Conservation (phyloP, 306 rosid species). For the apple (Malus domestica) region DNA sequence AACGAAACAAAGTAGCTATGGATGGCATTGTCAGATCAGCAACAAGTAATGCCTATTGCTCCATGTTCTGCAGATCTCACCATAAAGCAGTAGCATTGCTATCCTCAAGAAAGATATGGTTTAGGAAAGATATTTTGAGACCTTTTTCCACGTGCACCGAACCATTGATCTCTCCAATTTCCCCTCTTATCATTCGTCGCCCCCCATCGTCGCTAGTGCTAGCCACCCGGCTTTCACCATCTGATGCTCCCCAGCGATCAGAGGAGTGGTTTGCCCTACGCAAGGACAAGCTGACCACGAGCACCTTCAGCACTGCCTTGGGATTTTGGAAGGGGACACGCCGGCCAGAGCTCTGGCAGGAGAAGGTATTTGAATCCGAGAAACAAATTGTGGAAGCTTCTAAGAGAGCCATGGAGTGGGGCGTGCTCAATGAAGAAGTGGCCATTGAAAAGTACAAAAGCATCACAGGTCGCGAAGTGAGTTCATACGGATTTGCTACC, state of each 20-base stretch:
- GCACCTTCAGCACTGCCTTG: constrained; percentile 89
- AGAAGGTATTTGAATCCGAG: constrained; percentile 61
- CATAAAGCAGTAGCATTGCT: constrained; percentile 26
- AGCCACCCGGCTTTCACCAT: constrained; percentile 32
- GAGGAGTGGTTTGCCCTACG: constrained; percentile 97
- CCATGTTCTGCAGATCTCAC: constrained; percentile 31
- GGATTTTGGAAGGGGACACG: constrained; percentile 93
- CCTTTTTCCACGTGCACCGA: constrained; percentile 29
- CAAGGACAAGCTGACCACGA: constrained; percentile 79
- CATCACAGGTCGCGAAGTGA: constrained; percentile 72
- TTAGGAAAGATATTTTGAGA: constrained; percentile 19
- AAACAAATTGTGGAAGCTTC: constrained; percentile 30
- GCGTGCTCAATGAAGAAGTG: constrained; percentile 64
- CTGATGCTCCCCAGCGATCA: constrained; percentile 70
- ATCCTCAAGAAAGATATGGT: constrained; percentile 17
- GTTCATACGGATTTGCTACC: constrained; percentile 64
- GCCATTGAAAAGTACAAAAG: constrained; percentile 69
- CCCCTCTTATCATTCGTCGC: constrained; percentile 17
- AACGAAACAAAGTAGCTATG: constrained; percentile 11
- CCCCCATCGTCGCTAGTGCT: constrained; percentile 37
- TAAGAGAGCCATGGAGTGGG: constrained; percentile 82
- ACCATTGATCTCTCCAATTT: constrained; percentile 1
- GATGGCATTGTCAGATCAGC: constrained; percentile 29
- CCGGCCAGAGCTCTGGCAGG: constrained; percentile 72
- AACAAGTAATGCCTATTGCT: constrained; percentile 32